Conservation (phyloP, 2,329 filamentous ascomycete species). For the Tolypocladium album region DNA sequence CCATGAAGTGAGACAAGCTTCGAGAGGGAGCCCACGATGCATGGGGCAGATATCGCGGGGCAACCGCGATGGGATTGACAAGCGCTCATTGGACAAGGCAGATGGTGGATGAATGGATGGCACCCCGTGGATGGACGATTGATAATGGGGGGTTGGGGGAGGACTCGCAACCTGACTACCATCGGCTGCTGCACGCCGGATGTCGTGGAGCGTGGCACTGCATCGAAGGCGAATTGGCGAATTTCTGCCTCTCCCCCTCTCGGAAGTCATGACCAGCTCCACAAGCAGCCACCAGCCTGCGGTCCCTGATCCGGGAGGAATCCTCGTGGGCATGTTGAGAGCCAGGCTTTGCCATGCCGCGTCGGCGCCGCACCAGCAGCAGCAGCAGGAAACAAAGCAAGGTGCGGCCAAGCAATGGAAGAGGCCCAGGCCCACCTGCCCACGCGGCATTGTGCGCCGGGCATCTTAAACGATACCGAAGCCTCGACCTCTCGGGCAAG, state of each 20-base stretch:
- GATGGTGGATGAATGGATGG: neutral
- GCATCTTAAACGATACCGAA: neutral
- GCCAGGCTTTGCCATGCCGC: neutral
- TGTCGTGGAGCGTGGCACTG: neutral
- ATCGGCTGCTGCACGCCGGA: neutral
- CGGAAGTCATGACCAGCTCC: conserved; percentile 2
- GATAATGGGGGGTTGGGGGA: neutral
- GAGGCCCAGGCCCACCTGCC: neutral
- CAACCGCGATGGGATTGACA: neutral
- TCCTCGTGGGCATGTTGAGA: neutral
- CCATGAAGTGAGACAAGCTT: neutral
- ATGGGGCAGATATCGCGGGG: neutral
- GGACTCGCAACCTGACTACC: neutral
- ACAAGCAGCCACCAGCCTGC: neutral
- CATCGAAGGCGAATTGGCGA: neutral
- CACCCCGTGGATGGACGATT: neutral
- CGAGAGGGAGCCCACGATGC: neutral
- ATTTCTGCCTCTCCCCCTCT: neutral
- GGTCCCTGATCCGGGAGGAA: neutral
- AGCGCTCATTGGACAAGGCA: neutral
- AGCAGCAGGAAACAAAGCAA: neutral
- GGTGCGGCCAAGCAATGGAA: neutral
- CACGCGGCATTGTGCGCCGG: neutral
- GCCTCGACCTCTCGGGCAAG: neutral
- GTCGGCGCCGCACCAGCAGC: neutral